A percentile compares a stretch with the other conserved stretches of the same genome.
These are phyloP conservation scores for Neospermospora avenae DNA, from an alignment of 2,329 filamentous ascomycete species.

Conservation along the genomic window DNA sequence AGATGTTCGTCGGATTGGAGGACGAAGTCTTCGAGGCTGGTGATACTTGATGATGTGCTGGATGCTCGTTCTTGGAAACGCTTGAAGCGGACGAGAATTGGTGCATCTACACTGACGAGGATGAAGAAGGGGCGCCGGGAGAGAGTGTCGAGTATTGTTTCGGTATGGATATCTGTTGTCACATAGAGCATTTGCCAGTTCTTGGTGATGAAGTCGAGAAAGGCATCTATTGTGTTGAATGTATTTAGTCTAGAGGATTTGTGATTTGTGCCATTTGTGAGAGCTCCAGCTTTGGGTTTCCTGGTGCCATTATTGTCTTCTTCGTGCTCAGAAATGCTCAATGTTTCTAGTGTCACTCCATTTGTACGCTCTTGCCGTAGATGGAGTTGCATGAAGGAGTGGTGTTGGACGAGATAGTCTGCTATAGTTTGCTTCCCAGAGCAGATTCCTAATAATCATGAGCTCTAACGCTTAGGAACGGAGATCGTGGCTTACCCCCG, in stretches of 20 bases:
- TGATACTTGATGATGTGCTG: conserved; percentile 11
- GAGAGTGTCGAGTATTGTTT: conserved; percentile 70
- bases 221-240: conserved; percentile 61
- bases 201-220: conserved; percentile 83
- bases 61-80: conserved; percentile 61
- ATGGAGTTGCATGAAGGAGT: conserved; percentile 74
- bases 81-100: conserved; percentile 77
- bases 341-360: not conserved
- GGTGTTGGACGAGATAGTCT: conserved; percentile 78
- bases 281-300: not conserved
- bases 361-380: conserved; percentile 40
- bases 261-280: conserved; percentile 10
- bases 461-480: not conserved
- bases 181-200: conserved; percentile 84
- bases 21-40: conserved; percentile 54
- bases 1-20: conserved; percentile 67
- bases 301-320: not conserved
- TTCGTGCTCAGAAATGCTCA: not conserved
- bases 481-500: conserved; percentile 50
- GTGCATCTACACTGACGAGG: conserved; percentile 86
- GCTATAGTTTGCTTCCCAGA: conserved; percentile 89
- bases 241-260: conserved; percentile 27
- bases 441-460: conserved; percentile 68
- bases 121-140: conserved; percentile 86
- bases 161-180: conserved; percentile 76